Evolutionary conservation across 305 asterid genomes (phyloP).

Genomic region (Fraxinus velutina): DNA sequence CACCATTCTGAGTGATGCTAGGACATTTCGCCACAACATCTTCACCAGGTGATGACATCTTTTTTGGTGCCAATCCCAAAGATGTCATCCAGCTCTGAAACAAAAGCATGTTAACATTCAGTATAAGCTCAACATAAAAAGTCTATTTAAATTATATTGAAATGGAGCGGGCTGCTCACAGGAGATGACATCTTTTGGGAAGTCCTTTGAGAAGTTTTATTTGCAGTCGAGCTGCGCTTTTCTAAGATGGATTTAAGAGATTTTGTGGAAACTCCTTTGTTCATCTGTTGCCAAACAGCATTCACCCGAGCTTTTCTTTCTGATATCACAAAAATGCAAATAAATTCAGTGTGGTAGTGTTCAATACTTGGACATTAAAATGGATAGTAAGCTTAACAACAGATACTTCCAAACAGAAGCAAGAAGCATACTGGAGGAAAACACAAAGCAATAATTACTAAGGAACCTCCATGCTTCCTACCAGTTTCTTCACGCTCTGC

Average conservation of each 20-base stretch:
- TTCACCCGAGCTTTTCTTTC: constrained; percentile 79
- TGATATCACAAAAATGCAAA: constrained; percentile 28
- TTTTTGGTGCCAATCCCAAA: constrained; percentile 71
- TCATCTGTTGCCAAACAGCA: constrained; percentile 92
- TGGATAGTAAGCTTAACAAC: background rate
- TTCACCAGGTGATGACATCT: constrained; percentile 36
- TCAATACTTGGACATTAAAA: background rate
- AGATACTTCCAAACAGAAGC: background rate
- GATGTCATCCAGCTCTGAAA: constrained; percentile 75
- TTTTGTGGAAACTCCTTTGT: constrained; percentile 68
- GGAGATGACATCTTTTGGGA: constrained; percentile 44
- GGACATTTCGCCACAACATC: constrained; percentile 36
- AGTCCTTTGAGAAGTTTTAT: constrained; percentile 35
- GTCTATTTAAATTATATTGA: constrained; percentile 3
- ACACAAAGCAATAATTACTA: background rate
- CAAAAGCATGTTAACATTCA: constrained; percentile 14
- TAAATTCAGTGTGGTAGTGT: background rate
- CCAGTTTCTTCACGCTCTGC: constrained; percentile 56
- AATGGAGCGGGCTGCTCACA: constrained; percentile 32
- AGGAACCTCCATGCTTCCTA: constrained; percentile 28
- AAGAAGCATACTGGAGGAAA: background rate
- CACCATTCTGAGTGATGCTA: constrained; percentile 29
- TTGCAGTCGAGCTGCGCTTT: constrained; percentile 36
- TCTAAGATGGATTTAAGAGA: constrained; percentile 51
- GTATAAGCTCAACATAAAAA: constrained; percentile 16